Evolutionary conservation across 805 yeast genomes (phyloP), one percentile per base, ranked within the genome.

Genomic region (Schwanniomyces polymorphus): DNA sequence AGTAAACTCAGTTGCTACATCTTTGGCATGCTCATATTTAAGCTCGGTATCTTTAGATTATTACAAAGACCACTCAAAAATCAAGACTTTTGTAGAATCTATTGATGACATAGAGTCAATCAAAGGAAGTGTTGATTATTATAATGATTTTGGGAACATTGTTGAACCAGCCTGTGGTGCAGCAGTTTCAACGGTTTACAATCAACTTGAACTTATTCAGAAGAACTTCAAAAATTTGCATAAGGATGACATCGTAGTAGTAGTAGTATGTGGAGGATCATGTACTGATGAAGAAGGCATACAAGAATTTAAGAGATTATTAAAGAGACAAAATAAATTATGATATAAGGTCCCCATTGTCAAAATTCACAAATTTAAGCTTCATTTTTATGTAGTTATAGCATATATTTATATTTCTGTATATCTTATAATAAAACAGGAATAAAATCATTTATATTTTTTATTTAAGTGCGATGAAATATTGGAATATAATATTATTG

Each of bases 81-180:
- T 55, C 8, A 44, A 43, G 17, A 58, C 69, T 11, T 46, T 48
- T 10, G 51, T 67, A 17, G 67, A 58, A 27, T 49, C 59, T 26
- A 59, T 68, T 16, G 68, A 76, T 23, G 91, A 86, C 55, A 49
- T 66, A 2, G 82, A 83, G 34, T 84, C 88, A 0, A 73, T 84
- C 0, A 61, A 62, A 12, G 80, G 85, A 0, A 74, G 84, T 42
- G 56, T 81, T 23, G 67, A 63, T 38, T 82, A 76, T 54, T 78
- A 82, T 6, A 58, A 70, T 2, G 81, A 80, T 47, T 80, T 72
- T 51, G 77, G 78, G 46, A 66, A 70, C 40, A 64, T 81, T 21
- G 79, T 83, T 0, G 90, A 85, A 59, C 89, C 89, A 0, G 90
- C 90, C 1, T 85, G 90, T 61, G 89, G 89, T 3, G 87, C 87